Evolutionary conservation across 1,139 yeast genomes (phyloP), one percentile per base, ranked within the genome.

Genomic region (Scheffersomyces illinoinensis): DNA sequence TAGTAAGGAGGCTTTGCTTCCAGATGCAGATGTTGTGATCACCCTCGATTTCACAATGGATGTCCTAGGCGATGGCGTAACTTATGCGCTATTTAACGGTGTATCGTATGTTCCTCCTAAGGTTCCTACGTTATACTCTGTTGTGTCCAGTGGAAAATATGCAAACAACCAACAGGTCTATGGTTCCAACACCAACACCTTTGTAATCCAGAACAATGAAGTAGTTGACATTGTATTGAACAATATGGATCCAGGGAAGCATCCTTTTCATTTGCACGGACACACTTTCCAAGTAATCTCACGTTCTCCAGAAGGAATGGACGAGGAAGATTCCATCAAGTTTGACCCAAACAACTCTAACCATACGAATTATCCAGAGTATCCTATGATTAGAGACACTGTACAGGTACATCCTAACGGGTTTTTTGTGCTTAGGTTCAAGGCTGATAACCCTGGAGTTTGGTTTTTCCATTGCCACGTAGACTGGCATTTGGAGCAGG

Each of bases 381-480:
- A 76, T 58, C 95, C 95, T 52, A 72, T 85, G 72, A 68, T 79
- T 52, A 84, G 96, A 75, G 96, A 90, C 69, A 87, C 91, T 1
- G 85, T 85, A 33, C 77, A 82, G 60, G 86, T 89, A 39, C 83
- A 85, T 61, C 85, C 90, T 49, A 86, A 87, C 64, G 90, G 93
- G 0, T 84, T 86, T 66, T 69, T 87, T 54, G 92, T 88, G 3
- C 64, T 89, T 54, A 78, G 96, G 69, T 89, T 89, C 72, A 83
- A 77, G 65, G 92, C 96, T 56, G 86, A 89, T 68, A 91, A 91
- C 72, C 97, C 97, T 33, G 97, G 97, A 68, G 92, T 91, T 51
- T 91, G 97, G 96, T 81, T 89, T 69, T 92, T 92, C 91, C 97
- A 92, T 73, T 93, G 97, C 76, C 97, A 92, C 69, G 88, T 92